Percentiles rank a stretch among this genome's conserved stretches.
Evolutionary conservation across 352 stramenopile species (phyloP).

Genomic region (Pythium rhizo-oryzae): DNA sequence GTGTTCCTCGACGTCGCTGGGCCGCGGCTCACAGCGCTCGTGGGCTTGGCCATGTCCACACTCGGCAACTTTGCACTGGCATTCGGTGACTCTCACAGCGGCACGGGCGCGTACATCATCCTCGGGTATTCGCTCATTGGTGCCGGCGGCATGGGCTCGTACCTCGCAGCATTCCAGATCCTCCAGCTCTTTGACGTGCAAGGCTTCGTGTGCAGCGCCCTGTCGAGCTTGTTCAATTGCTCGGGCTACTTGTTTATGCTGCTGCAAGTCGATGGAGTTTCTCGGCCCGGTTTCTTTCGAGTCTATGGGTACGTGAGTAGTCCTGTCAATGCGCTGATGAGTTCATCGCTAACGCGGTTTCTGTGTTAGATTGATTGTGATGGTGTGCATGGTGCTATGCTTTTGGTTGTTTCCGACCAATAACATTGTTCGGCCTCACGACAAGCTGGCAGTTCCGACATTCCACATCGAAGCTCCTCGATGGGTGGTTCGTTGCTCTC

Average conservation of each 20-base stretch:
- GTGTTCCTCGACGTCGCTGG: constrained; percentile 74
- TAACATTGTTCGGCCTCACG: constrained; percentile 51
- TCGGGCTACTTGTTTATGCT: constrained; percentile 88
- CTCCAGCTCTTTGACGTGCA: constrained; percentile 77
- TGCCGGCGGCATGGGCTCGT: constrained; percentile 70
- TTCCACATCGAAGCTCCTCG: constrained; percentile 55
- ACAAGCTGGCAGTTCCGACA: constrained; percentile 53
- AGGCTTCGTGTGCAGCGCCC: constrained; percentile 75
- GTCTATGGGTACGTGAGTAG: constrained; percentile 54
- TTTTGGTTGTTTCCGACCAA: constrained; percentile 77
- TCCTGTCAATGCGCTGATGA: background rate
- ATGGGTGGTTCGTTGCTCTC: constrained; percentile 45
- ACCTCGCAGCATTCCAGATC: constrained; percentile 80
- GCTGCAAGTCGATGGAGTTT: constrained; percentile 54
- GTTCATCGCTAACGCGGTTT: background rate
- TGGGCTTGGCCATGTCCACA: constrained; percentile 51
- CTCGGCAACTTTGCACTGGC: constrained; percentile 65
- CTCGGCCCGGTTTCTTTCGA: constrained; percentile 54
- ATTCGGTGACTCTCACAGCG: constrained; percentile 53
- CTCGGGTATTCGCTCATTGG: constrained; percentile 69
- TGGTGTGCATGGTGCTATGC: constrained; percentile 46
- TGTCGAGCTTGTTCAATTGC: constrained; percentile 86
- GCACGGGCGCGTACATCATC: constrained; percentile 60
- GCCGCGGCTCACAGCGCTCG: constrained; percentile 52
- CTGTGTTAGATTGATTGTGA: constrained; percentile 33